Evolutionary conservation across 2,329 filamentous ascomycete genomes (phyloP).

Genomic region (Knufia petricola): DNA sequence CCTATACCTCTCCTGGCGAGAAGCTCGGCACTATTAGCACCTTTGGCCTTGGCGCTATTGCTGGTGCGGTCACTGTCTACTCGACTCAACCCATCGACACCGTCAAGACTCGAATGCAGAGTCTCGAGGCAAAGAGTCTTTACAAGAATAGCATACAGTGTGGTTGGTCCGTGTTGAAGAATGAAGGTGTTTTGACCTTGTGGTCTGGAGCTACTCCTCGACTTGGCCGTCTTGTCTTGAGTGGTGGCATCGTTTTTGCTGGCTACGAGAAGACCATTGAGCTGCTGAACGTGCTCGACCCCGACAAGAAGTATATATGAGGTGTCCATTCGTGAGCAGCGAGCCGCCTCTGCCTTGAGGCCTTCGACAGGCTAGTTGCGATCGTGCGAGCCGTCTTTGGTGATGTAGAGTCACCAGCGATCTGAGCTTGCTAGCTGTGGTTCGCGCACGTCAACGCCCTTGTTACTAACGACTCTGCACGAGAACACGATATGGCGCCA

Average conservation of each 20-base stretch:
- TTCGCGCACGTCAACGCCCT: too few relatives aligned
- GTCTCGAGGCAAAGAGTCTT: conserved; percentile 66
- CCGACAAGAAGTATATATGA: conserved; percentile 72
- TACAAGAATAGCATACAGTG: conserved; percentile 88
- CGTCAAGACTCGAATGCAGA: conserved; percentile 97
- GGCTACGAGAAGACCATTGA: conserved; percentile 93
- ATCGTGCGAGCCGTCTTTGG: too few relatives aligned
- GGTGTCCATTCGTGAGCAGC: too few relatives aligned
- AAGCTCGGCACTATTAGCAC: conserved; percentile 82
- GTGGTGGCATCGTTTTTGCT: conserved; percentile 94
- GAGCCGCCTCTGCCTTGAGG: too few relatives aligned
- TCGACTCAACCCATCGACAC: conserved; percentile 69
- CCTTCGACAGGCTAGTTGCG: too few relatives aligned
- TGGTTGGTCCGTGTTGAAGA: conserved; percentile 69
- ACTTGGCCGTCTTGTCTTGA: conserved; percentile 73
- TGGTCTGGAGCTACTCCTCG: conserved; percentile 90
- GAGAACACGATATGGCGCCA: too few relatives aligned
- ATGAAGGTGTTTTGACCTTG: conserved; percentile 81
- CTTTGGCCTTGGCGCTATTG: conserved; percentile 80
- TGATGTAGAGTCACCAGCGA: too few relatives aligned
- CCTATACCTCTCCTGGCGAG: conserved; percentile 87
- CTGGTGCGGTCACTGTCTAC: conserved; percentile 79
- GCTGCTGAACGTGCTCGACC: conserved; percentile 67
- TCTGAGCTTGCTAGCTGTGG: too few relatives aligned
- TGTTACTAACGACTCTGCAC: too few relatives aligned